These are phyloP conservation scores for Neospermospora avenae DNA, from an alignment of 2,329 filamentous ascomycete genomes.

Conservation along the genomic window DNA sequence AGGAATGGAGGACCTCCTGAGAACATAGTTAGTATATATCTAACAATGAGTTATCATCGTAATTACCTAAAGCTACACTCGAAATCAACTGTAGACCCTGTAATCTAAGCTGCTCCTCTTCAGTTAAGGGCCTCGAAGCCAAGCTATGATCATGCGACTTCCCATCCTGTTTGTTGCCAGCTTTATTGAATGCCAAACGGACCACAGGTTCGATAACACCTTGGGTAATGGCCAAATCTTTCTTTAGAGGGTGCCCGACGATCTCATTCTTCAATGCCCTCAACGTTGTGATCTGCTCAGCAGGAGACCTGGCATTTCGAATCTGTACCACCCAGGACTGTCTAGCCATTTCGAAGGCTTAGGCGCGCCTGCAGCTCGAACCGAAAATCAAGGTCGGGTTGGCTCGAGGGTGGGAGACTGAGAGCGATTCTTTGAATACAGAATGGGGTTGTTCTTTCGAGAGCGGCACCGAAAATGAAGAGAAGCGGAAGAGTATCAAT, in stretches of 20 bases:
- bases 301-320: slow-evolving; percentile 48
- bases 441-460: background rate
- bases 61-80: slow-evolving; percentile 76
- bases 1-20: slow-evolving; percentile 79
- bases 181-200: slow-evolving; percentile 44
- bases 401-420: background rate
- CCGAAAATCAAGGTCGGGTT: slow-evolving; percentile 9
- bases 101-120: slow-evolving; percentile 66
- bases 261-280: slow-evolving; percentile 82
- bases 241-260: slow-evolving; percentile 82
- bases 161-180: slow-evolving; percentile 42
- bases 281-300: slow-evolving; percentile 58
- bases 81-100: slow-evolving; percentile 83
- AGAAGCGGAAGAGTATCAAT: background rate
- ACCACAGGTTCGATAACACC: slow-evolving; percentile 66
- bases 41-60: background rate
- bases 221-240: slow-evolving; percentile 70
- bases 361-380: slow-evolving; percentile 1
- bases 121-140: slow-evolving; percentile 41
- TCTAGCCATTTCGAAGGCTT: slow-evolving; percentile 21
- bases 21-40: slow-evolving; percentile 15
- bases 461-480: background rate
- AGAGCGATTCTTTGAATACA: background rate
- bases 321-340: slow-evolving; percentile 56
- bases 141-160: slow-evolving; percentile 46